Evolutionary conservation across 2,329 filamentous ascomycete genomes (phyloP), one percentile per base, ranked within the genome.

Genomic region (Pestalotiopsis sp.): DNA sequence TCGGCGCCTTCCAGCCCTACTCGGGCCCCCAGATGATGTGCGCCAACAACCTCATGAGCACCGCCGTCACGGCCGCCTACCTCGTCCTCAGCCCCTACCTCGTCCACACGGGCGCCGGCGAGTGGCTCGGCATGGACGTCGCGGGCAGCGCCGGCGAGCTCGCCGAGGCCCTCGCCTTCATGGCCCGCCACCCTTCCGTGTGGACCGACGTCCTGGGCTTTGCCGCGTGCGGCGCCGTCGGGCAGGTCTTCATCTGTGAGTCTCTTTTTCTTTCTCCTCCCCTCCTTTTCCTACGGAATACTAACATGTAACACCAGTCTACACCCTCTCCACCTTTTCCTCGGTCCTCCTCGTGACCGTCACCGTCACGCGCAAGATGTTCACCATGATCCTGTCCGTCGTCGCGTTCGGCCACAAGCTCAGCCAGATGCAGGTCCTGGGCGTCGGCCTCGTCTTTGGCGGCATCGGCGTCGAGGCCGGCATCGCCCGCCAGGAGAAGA

Each of bases 21-120:
- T 89, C 90, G 2, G 96, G 96, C 11, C 94, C 95, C 69, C 96
- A 99, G 87, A 99, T 99, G 96, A 99, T 99, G 96, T 97, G 95
- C 79, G 95, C 95, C 52, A 94, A 98, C 81, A 99, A 98, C 79
- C 84, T 97, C 68, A 92, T 98, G 80, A 92, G 89, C 74, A 95
- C 94, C 3, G 77, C 90, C 61, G 85, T 98, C 68, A 98, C 95
- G 3, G 85, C 88, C 23, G 77, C 83, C 0, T 98, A 97, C 76
- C 89, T 99, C 59, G 72, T 95, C 20, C 77, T 94, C 23, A 92
- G 91, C 75, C 96, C 96, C 0, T 93, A 91, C 83, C 80, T 98
- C n/a, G 92, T 92, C 0, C 84, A 86, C 68, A 94, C 90, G 1
- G 86, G 86, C 6, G 69, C 90, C 17, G 86, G 92, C 70, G 85